Base-by-base conservation (phyloP, 1,139 yeast genomes). In the Blastobotrys capitulatus region DNA sequence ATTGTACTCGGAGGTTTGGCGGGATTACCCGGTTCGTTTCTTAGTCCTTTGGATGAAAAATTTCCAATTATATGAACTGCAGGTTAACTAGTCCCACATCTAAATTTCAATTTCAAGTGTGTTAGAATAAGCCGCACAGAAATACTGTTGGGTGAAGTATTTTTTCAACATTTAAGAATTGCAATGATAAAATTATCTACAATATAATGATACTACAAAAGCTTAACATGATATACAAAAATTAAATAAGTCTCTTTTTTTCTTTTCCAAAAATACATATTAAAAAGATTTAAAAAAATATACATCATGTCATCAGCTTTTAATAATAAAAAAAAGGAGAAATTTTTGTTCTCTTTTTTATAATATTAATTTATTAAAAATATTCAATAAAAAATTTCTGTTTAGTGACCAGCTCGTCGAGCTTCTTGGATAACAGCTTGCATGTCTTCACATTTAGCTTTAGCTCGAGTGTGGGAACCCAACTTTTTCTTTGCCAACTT, bases 401-500 rank as follows among this genome's bases (percentile, higher is more conserved):
- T 19, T 62, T 61, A 54, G 59, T 64, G 56, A 41, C 44, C 44
- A 31, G 63, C 66, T 77, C 90, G 89, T 84, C 97, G 89, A 72
- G 97, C 82, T 79, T 92, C 96, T 75, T 96, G 89, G 77, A 94
- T 92, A 80, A 92, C 82, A 74, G 80, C 77, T 83, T 81, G 87
- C 92, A 94, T 86, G 79, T 90, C 96, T 80, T 94, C 98, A 76
- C 92, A 95, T 89, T 94, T 94, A 75, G 87, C 94, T 85, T 88
- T 87, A 71, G 98, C 97, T 85, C 99, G 94, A 82, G 84, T 86
- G 86, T 90, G 95, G 70, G 98, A 89, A 79, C 99, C 99, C 75
- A 94, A 88, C 92, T 96, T 92, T 96, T 88, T 92, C 94, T 94
- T 94, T 66, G 97, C 97, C 74, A 94, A 90, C 89, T 94, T 94